phyloP scores from a whole-genome alignment of 441 rosid species.

The Capsella rubella region DNA sequence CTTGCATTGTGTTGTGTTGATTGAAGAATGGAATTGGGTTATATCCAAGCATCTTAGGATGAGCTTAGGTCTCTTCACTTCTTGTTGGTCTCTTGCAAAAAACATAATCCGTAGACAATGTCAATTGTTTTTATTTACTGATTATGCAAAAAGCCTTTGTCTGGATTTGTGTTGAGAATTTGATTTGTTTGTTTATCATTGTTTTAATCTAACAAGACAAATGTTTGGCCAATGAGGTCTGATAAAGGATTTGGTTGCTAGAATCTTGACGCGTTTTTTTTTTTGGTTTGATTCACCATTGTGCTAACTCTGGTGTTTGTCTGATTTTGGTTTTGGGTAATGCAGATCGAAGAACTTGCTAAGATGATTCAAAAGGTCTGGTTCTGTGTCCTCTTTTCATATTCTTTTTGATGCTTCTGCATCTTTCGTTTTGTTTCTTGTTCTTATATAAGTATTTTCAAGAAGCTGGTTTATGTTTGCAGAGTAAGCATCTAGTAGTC shows the following conservation, averaged over 20 bases:
- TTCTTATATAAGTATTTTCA: conserved; percentile 36
- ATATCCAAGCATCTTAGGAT: conserved; percentile 15
- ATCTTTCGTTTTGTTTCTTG: not conserved
- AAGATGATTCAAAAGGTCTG: conserved; percentile 79
- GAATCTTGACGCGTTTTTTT: conserved; percentile 2
- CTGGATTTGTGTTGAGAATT: not conserved
- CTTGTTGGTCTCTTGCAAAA: not conserved
- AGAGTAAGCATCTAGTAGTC: conserved; percentile 98
- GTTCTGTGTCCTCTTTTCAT: conserved; percentile 26
- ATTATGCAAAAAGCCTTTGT: not conserved
- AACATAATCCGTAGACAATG: not conserved
- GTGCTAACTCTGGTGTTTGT: conserved; percentile 18
- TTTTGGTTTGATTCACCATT: conserved; percentile 2
- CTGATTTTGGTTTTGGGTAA: conserved; percentile 41
- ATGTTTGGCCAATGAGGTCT: not conserved
- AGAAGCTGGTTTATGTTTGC: conserved; percentile 58
- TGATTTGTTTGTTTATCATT: not conserved
- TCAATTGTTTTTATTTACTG: conserved; percentile 2
- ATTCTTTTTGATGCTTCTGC: conserved; percentile 1
- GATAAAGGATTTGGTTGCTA: conserved; percentile 2
- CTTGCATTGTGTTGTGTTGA: conserved; percentile 38
- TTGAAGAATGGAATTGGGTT: conserved; percentile 11
- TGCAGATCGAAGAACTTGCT: conserved; percentile 86
- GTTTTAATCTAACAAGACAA: not conserved
- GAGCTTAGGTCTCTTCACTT: not conserved